Conservation (phyloP, 106 monocot species). For the Hemerocallis citrina region DNA sequence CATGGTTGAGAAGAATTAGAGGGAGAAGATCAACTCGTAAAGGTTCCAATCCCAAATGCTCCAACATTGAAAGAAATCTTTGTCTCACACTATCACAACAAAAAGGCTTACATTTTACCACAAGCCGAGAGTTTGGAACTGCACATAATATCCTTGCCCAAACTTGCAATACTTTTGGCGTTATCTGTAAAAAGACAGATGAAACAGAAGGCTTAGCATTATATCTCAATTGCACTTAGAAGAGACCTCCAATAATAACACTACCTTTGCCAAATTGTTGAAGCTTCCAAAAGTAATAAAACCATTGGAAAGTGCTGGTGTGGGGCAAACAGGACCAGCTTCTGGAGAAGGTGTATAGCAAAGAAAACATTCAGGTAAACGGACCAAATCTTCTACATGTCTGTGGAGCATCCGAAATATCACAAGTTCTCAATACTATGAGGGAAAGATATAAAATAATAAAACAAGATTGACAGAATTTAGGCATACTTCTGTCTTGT, state of each 20-base stretch:
- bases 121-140: conserved; percentile 87
- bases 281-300: conserved; percentile 98
- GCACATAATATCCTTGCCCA: conserved; percentile 95
- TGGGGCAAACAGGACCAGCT: conserved; percentile 72
- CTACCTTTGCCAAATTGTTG: conserved; percentile 98
- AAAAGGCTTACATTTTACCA: conserved; percentile 97
- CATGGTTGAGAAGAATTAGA: conserved; percentile 92
- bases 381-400: conserved; percentile 90
- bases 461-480: background rate
- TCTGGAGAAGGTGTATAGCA: conserved; percentile 97
- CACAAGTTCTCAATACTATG: background rate
- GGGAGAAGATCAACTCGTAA: conserved; percentile 90
- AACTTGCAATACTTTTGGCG: conserved; percentile 88
- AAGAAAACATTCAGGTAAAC: conserved; percentile 84
- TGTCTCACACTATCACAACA: conserved; percentile 93
- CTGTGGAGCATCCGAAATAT: conserved; percentile 27
- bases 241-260: background rate
- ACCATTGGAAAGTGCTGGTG: conserved; percentile 85
- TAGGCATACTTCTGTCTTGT: conserved; percentile 74
- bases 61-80: conserved; percentile 76
- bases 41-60: conserved; percentile 80
- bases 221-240: background rate
- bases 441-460: background rate
- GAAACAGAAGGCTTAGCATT: background rate
- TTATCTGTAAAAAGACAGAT: conserved; percentile 52